Percentiles rank a stretch among this genome's conserved stretches.
Evolutionary conservation across 768 basidiomycete genomes (phyloP).

Genomic region (Holtermanniella nyarrowii): DNA sequence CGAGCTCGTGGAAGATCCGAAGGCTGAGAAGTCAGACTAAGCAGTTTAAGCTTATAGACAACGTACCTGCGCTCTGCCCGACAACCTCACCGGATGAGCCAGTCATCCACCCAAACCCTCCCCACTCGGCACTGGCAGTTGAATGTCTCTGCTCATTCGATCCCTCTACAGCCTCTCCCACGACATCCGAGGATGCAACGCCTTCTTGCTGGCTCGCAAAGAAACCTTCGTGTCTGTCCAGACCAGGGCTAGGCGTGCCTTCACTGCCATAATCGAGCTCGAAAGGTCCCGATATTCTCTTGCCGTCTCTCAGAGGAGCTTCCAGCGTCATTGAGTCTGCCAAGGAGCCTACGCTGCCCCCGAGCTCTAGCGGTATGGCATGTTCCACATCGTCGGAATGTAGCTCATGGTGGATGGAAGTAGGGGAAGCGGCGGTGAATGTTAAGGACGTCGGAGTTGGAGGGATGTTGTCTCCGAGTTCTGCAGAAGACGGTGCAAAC

Average conservation of each 20-base stretch:
- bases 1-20: too few relatives aligned
- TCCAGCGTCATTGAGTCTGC: not conserved
- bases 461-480: not conserved
- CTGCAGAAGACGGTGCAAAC: not conserved
- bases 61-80: not conserved
- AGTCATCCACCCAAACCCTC: slow-evolving; percentile 20
- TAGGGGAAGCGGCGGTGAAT: slow-evolving; percentile 23
- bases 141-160: slow-evolving; percentile 11
- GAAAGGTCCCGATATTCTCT: slow-evolving; percentile 25
- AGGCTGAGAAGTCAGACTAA: not conserved
- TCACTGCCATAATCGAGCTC: slow-evolving; percentile 19
- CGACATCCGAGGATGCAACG: not conserved
- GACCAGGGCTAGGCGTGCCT: slow-evolving; percentile 16
- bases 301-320: not conserved
- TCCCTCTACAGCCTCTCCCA: not conserved
- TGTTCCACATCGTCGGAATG: not conserved
- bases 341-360: not conserved
- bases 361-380: too few relatives aligned
- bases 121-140: slow-evolving; percentile 24
- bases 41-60: not conserved
- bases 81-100: slow-evolving; percentile 1
- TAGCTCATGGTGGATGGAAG: not conserved
- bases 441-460: slow-evolving; percentile 6
- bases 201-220: slow-evolving; percentile 2
- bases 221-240: slow-evolving; percentile 7